These are phyloP conservation scores for Rheum nobile DNA, from an alignment of 148 eudicot genomes.

Conservation along the genomic window DNA sequence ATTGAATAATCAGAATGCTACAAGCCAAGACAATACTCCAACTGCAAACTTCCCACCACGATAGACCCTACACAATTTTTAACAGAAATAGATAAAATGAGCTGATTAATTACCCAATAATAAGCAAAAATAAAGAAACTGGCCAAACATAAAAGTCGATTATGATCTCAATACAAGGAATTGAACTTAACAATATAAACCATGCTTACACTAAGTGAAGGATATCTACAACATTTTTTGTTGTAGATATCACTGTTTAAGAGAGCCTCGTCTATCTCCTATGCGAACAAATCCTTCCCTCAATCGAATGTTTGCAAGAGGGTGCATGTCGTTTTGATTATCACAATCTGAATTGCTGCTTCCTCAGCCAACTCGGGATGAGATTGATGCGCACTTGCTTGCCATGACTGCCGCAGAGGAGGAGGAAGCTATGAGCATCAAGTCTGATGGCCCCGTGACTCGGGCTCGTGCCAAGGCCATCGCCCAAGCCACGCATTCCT, in stretches of 20 bases:
- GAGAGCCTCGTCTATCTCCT: constrained; percentile 82
- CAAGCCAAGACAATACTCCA: neutral
- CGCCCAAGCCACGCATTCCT: no score
- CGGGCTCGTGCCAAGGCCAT: no score
- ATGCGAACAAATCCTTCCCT: constrained; percentile 94
- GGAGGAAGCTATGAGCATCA: no score
- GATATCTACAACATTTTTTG: constrained; percentile 81
- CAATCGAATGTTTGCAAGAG: constrained; percentile 90
- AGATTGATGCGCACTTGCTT: no score
- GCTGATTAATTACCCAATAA: neutral
- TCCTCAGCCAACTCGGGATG: constrained; percentile 78
- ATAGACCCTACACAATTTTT: no score
- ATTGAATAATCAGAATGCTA: neutral
- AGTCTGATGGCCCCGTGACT: no score
- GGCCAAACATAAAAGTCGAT: neutral
- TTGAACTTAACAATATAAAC: neutral
- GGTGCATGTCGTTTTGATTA: constrained; percentile 88
- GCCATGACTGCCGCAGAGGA: no score
- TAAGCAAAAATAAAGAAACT: neutral
- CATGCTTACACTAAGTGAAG: constrained; percentile 60
- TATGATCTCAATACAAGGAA: neutral
- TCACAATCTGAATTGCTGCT: constrained; percentile 74
- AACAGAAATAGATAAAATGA: neutral
- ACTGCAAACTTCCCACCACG: neutral
- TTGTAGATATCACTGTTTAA: constrained; percentile 70